Evolutionary conservation across 495 filamentous ascomycete species (phyloP).

Genomic region (Annulohypoxylon maeteangense): DNA sequence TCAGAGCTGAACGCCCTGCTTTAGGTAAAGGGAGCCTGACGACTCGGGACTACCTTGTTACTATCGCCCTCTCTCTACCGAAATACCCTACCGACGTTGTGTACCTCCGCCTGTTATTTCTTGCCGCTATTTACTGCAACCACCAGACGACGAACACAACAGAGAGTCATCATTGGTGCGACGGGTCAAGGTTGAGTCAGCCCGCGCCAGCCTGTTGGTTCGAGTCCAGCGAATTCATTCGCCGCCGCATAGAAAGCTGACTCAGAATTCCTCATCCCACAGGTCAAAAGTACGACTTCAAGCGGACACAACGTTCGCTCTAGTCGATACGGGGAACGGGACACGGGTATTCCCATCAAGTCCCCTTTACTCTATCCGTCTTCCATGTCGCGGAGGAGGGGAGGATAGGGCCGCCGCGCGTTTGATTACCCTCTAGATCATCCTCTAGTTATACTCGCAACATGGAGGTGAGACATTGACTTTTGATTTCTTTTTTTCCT

Average conservation of each 20-base stretch:
- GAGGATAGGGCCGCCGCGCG: slow-evolving; percentile 28
- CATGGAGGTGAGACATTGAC: slow-evolving; percentile 46
- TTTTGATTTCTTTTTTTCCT: slow-evolving; percentile 24
- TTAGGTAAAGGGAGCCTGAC: neutral
- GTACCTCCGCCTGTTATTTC: slow-evolving; percentile 26
- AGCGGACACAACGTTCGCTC: slow-evolving; percentile 36
- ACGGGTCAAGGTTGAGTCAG: slow-evolving; percentile 44
- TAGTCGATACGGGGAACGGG: slow-evolving; percentile 16
- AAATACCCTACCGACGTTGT: slow-evolving; percentile 39
- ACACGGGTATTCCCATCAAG: slow-evolving; percentile 8
- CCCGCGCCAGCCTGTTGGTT: slow-evolving; percentile 41
- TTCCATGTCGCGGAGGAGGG: slow-evolving; percentile 35
- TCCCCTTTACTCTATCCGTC: slow-evolving; percentile 21
- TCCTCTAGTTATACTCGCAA: slow-evolving; percentile 15
- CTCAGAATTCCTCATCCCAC: slow-evolving; percentile 43
- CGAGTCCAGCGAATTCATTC: slow-evolving; percentile 25
- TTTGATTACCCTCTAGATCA: slow-evolving; percentile 27
- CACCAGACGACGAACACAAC: slow-evolving; percentile 24
- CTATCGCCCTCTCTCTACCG: slow-evolving; percentile 26
- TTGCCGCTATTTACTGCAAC: slow-evolving; percentile 37
- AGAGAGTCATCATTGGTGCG: slow-evolving; percentile 40
- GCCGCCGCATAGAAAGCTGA: slow-evolving; percentile 46
- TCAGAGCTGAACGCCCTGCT: slow-evolving; percentile 19
- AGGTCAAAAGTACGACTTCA: slow-evolving; percentile 36
- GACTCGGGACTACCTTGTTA: neutral